Percentiles rank a stretch among this genome's conserved stretches.
Evolutionary conservation across 352 stramenopile species (phyloP).

Genomic region (Poterioochromonas sp.): DNA sequence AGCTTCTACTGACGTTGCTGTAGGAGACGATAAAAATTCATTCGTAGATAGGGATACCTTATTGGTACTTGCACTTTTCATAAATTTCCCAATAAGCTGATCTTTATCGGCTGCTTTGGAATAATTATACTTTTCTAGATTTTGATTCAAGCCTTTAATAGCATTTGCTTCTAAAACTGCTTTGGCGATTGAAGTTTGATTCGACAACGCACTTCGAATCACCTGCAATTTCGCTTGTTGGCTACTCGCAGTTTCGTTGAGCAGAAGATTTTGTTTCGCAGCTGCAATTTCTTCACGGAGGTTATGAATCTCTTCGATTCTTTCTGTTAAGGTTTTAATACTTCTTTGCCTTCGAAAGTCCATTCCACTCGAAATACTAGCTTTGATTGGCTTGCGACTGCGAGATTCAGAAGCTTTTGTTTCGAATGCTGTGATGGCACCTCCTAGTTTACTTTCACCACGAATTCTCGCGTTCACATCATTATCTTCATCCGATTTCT

Average conservation of each 20-base stretch:
- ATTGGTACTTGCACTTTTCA: too few species aligned
- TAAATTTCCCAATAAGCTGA: too few species aligned
- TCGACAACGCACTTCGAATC: too few species aligned
- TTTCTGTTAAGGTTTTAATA: neutral
- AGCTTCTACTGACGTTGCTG: neutral
- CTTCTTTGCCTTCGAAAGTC: conserved; percentile 8
- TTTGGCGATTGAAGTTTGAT: too few species aligned
- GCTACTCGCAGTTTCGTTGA: neutral
- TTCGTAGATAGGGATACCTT: too few species aligned
- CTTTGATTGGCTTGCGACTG: neutral
- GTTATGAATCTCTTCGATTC: conserved; percentile 3
- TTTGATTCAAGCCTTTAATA: too few species aligned
- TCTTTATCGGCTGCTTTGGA: too few species aligned
- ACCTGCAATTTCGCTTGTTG: neutral
- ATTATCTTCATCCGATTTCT: neutral
- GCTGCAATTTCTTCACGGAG: conserved; percentile 18
- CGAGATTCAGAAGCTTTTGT: neutral
- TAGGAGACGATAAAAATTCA: neutral
- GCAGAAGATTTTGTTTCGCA: neutral
- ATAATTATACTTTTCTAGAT: too few species aligned
- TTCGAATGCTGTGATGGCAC: neutral
- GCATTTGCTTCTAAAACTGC: too few species aligned
- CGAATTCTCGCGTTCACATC: neutral
- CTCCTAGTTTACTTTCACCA: neutral
- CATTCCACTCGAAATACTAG: conserved; percentile 14